phyloP scores from a whole-genome alignment of 129 eudicot genomes.

The Logfia minima region DNA sequence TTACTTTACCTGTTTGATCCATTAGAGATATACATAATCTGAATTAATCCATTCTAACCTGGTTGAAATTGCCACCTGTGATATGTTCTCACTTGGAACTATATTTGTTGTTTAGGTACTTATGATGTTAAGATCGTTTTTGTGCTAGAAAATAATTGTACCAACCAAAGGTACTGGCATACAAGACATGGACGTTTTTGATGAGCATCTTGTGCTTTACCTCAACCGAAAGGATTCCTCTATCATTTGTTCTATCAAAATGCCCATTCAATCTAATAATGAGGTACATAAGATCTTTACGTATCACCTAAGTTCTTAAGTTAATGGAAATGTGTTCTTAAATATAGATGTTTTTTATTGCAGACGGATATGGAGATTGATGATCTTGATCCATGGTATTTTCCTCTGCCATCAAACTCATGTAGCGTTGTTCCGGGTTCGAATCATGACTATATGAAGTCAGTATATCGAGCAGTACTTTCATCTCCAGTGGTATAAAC shows the following conservation, averaged over 20 bases:
- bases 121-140: conserved; percentile 13
- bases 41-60: background rate
- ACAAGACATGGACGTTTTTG: conserved; percentile 80
- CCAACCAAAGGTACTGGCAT: conserved; percentile 61
- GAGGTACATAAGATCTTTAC: conserved; percentile 44
- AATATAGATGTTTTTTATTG: background rate
- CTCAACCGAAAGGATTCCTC: conserved; percentile 55
- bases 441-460: conserved; percentile 76
- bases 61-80: background rate
- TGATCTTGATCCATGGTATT: conserved; percentile 81
- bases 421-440: conserved; percentile 70
- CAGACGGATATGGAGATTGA: conserved; percentile 60
- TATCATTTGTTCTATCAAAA: conserved; percentile 63
- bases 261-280: conserved; percentile 54
- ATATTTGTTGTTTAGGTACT: conserved; percentile 8
- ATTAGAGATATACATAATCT: background rate
- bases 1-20: background rate
- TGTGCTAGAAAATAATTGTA: conserved; percentile 47
- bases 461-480: conserved; percentile 66
- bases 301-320: background rate
- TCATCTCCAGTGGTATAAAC: conserved; percentile 91
- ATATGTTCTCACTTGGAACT: background rate
- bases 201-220: conserved; percentile 66
- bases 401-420: conserved; percentile 68
- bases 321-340: background rate